phyloP scores from a whole-genome alignment of 768 basidiomycete genomes.

The Mycena galericulata region DNA sequence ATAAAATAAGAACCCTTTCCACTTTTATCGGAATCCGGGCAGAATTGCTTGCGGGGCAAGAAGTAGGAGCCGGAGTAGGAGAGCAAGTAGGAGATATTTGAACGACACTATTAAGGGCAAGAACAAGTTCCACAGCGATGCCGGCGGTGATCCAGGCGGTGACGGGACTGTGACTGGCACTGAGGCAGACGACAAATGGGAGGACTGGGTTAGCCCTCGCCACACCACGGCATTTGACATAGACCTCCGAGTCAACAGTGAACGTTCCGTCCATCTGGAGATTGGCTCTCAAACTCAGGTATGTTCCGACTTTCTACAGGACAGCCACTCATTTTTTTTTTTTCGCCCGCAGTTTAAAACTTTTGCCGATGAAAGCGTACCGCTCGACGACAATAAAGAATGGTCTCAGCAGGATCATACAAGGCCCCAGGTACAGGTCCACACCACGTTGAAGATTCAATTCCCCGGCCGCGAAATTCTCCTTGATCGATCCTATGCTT shows the following conservation, averaged over 20 bases:
- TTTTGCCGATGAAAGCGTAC: background rate
- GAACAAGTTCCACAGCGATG: background rate
- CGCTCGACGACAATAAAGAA: background rate
- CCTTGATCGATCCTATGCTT: background rate
- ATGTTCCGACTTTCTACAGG: background rate
- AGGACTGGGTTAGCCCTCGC: slow-evolving; percentile 4
- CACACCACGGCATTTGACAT: background rate
- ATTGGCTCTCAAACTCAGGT: slow-evolving; percentile 1
- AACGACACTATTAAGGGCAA: no score
- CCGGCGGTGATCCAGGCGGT: background rate
- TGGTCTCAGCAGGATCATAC: background rate
- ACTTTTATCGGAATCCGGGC: no score
- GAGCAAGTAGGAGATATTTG: no score
- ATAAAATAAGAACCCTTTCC: no score
- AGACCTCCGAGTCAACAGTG: background rate
- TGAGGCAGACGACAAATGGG: background rate
- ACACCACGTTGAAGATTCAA: background rate
- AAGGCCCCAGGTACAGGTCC: background rate
- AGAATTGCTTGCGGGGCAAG: no score
- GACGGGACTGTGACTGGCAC: background rate
- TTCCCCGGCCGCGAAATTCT: background rate
- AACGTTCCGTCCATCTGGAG: background rate
- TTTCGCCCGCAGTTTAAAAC: background rate
- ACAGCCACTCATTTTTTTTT: background rate
- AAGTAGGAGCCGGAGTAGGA: no score